Base-by-base conservation (phyloP, 768 basidiomycete species). In the Calocybe cyanea region DNA sequence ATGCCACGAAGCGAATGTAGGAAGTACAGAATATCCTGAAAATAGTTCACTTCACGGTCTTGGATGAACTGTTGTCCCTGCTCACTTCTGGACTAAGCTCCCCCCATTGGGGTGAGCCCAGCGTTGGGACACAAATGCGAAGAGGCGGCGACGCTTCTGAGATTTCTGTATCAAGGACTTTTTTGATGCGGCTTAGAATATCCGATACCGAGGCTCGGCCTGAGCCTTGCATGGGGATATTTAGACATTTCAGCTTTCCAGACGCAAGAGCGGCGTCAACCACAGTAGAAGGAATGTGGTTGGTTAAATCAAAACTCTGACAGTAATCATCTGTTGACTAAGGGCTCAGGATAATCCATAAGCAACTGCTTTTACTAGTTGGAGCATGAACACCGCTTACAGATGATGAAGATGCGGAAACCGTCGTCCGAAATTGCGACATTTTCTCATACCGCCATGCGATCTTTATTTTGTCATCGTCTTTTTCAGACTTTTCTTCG, bases 401-500 rank as follows among this genome's bases (percentile, higher is more conserved):
- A 62, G 73, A 78, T 73, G 67, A 65, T 51, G 66, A 66, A 36
- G 72, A 60, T 38, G 68, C 51, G 30, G 71, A 60, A 17, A 92
- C 82, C 2, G 90, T 92, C 3, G 93, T 96, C 67, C 90, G 80
- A 63, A 96, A 95, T 65, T 75, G 83, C 67, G 86, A 89, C 88
- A 97, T 88, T 46, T 83, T 77, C 58, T 92, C 91, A 64, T 99
- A 99, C 59, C 96, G 78, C 90, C 96, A 99, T 23, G 96, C 96
- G 56, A 99, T 98, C 69, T 88, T 95, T 53, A 94, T 87, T 56
- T 81, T 83, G 6, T 54, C 53, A 19, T 55, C 53, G 46, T 76
- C 52, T n/a, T 28, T 20, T 20, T 44, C 41, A 10, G 43, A 20
- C 30, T 17, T 9, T 31, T 21, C 38, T 6, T 21, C 36, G 35